phyloP scores from a whole-genome alignment of 257 asterid species.

The Fraxinus anomala region DNA sequence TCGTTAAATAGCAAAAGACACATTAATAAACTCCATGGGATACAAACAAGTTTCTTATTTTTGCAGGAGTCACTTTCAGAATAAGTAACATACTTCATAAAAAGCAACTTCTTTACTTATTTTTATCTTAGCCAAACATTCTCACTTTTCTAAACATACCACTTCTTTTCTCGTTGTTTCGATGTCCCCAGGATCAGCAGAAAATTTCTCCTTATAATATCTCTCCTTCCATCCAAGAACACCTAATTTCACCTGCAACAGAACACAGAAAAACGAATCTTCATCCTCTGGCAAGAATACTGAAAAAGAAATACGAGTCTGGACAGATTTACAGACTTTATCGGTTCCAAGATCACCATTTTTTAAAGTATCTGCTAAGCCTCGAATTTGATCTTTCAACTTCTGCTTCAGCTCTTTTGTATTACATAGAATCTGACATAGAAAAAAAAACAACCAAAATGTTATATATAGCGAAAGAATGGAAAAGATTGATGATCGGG shows the following conservation, averaged over 20 bases:
- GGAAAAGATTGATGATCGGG: not conserved
- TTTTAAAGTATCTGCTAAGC: slow-evolving; percentile 41
- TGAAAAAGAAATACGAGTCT: not conserved
- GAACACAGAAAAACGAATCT: not conserved
- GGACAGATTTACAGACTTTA: slow-evolving; percentile 31
- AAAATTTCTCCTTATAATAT: slow-evolving; percentile 52
- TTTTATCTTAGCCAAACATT: not conserved
- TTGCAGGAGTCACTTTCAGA: not conserved
- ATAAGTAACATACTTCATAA: not conserved
- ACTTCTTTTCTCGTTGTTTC: slow-evolving; percentile 43
- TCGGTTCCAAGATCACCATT: slow-evolving; percentile 38
- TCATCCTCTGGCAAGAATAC: not conserved
- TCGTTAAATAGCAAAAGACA: not conserved
- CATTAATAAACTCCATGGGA: not conserved
- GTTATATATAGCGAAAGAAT: not conserved
- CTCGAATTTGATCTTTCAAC: slow-evolving; percentile 30
- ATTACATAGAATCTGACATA: slow-evolving; percentile 38
- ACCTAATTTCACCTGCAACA: slow-evolving; percentile 52
- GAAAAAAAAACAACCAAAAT: not conserved
- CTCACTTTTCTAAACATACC: slow-evolving; percentile 35
- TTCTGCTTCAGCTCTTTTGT: slow-evolving; percentile 42
- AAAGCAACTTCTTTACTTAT: not conserved
- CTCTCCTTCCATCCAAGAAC: slow-evolving; percentile 48
- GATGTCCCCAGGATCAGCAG: slow-evolving; percentile 36
- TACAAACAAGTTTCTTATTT: not conserved